A percentile compares a stretch with the other conserved stretches of the same genome.
phyloP scores from a whole-genome alignment of 805 yeast genomes.

The Starmerella khaoyaiensis region DNA sequence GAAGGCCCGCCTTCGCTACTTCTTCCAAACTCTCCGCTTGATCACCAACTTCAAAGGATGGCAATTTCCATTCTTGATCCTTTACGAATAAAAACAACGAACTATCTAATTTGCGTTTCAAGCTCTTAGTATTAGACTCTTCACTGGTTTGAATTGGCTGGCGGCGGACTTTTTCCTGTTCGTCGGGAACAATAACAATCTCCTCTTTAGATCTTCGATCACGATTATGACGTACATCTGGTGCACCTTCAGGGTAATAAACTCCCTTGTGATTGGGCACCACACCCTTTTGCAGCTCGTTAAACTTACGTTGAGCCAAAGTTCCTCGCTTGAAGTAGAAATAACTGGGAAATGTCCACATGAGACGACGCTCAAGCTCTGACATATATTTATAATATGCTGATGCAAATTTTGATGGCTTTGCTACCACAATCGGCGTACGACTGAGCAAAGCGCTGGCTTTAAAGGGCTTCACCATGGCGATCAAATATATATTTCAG shows the following conservation, averaged over 20 bases:
- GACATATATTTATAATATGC: slow-evolving; percentile 72
- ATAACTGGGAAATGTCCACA: slow-evolving; percentile 97
- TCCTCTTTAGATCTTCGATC: slow-evolving; percentile 76
- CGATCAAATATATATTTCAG: not conserved
- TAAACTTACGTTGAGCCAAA: slow-evolving; percentile 67
- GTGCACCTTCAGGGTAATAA: slow-evolving; percentile 70
- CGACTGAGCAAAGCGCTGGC: slow-evolving; percentile 55
- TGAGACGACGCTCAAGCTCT: slow-evolving; percentile 74
- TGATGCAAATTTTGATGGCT: slow-evolving; percentile 54
- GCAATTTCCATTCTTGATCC: slow-evolving; percentile 53
- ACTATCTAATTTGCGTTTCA: slow-evolving; percentile 68
- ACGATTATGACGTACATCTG: slow-evolving; percentile 77
- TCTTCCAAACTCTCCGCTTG: slow-evolving; percentile 43
- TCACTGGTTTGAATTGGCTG: slow-evolving; percentile 70
- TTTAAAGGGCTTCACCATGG: slow-evolving; percentile 20
- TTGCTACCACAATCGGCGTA: slow-evolving; percentile 73
- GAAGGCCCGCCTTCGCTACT: slow-evolving; percentile 64
- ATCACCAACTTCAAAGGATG: slow-evolving; percentile 43
- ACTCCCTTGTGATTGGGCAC: slow-evolving; percentile 58
- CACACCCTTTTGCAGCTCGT: slow-evolving; percentile 65
- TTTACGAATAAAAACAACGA: slow-evolving; percentile 67
- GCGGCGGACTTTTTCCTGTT: slow-evolving; percentile 54
- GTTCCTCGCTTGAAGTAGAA: slow-evolving; percentile 86
- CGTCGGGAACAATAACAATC: slow-evolving; percentile 58
- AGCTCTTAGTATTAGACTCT: slow-evolving; percentile 44